Evolutionary conservation across 768 basidiomycete species (phyloP).

Genomic region (Russula earlei): DNA sequence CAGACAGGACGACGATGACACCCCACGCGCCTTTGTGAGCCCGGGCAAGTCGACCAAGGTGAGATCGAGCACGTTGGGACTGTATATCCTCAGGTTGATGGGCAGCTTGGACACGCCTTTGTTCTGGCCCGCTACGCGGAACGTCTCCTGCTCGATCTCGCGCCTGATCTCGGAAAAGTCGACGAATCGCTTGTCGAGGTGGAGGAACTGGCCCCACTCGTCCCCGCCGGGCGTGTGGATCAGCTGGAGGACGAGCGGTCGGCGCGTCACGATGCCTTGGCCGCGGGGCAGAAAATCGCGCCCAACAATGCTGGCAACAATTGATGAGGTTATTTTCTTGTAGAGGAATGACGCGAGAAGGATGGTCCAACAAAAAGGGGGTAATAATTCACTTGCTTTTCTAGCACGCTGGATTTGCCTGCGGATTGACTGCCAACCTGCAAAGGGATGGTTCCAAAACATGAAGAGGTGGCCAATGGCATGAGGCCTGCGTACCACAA

Average conservation of each 20-base stretch:
- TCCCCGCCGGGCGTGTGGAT: slow-evolving; percentile 76
- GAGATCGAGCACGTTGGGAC: slow-evolving; percentile 89
- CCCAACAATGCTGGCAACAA: slow-evolving; percentile 67
- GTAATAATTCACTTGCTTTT: slow-evolving; percentile 51
- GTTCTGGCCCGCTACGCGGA: slow-evolving; percentile 94
- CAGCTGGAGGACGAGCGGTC: slow-evolving; percentile 92
- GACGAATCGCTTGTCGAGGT: slow-evolving; percentile 93
- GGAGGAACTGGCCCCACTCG: slow-evolving; percentile 97
- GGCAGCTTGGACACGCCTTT: slow-evolving; percentile 96
- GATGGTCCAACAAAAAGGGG: neutral
- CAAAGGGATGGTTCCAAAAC: neutral
- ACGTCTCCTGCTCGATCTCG: slow-evolving; percentile 98
- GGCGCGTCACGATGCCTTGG: slow-evolving; percentile 90
- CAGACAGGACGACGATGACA: neutral
- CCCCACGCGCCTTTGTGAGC: slow-evolving; percentile 71
- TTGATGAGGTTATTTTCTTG: neutral
- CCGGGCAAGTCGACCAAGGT: slow-evolving; percentile 96
- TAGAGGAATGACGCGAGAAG: neutral
- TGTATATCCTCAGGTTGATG: slow-evolving; percentile 92
- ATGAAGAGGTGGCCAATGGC: neutral
- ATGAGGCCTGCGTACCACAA: slow-evolving; percentile 52
- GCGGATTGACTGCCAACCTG: slow-evolving; percentile 96
- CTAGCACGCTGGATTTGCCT: slow-evolving; percentile 92
- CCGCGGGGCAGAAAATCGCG: slow-evolving; percentile 84
- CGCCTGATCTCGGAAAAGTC: slow-evolving; percentile 90